Base-by-base conservation (phyloP, 345 rosid species). In the Sonneratia caseolaris region DNA sequence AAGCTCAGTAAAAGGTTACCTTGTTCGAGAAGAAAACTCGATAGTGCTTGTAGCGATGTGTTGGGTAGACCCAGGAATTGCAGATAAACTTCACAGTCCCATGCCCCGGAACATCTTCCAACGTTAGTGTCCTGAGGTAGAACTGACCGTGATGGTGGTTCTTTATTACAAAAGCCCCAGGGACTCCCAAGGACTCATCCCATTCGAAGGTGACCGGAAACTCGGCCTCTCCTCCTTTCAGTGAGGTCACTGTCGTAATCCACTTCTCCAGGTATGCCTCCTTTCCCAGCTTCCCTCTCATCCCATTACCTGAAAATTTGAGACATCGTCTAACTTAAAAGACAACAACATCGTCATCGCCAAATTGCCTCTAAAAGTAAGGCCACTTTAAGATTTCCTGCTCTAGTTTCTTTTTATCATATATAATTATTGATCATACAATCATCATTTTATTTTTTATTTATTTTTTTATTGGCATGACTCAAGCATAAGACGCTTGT, bases 1-100 rank as follows among this genome's bases (percentile, higher is more conserved):
- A 32, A 27, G 19, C 16, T 27, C 6, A 57, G n/a, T 57, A 62
- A 13, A 62, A 62, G 37, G 32, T 35, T 66, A 73, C 75, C 74
- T 69, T 75, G 70, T 75, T 75, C 8, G 74, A 59, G 73, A 75
- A 75, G 74, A 75, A 75, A 24, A 75, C 73, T 8, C 78, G 78
- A 45, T 62, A 64, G 10, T 48, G 9, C 27, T 70, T 75, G 70
- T 70, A 70, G 3, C 65, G 73, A n/a, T 69, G 78, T 8, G 70
- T 35, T 1, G 78, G 73, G 48, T 75, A 69, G 19, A 75, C 74
- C 78, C 78, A 75, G 48, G 78, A 75, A 66, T 75, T 75, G 64
- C 78, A 75, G 61, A 75, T 24, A 47, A 75, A 75, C 38, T 70
- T 38, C 9, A 75, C 38, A 8, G 40, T 36, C n/a, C 64, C 73